Conservation (phyloP, 164 flowering plant genomes). For the Buxus sempervirens region DNA sequence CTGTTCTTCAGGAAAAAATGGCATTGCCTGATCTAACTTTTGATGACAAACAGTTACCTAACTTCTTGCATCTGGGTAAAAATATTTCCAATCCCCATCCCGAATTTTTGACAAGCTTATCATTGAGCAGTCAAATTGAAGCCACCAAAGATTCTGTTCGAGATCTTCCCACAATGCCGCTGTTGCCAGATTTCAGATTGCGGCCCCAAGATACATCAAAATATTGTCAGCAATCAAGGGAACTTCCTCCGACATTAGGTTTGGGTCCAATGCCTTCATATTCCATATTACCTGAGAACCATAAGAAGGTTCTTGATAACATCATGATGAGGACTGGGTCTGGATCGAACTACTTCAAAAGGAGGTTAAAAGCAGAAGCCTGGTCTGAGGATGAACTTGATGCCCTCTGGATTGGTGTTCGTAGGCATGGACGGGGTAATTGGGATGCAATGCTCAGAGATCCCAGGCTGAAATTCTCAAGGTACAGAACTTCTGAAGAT, state of each 20-base stretch:
- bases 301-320: conserved; percentile 85
- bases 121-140: conserved; percentile 55
- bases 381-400: conserved; percentile 99
- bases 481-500: conserved; percentile 60
- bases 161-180: conserved; percentile 53
- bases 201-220: conserved; percentile 39
- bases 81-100: conserved; percentile 36
- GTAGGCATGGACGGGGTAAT: conserved; percentile 89
- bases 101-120: conserved; percentile 59
- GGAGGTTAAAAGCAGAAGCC: conserved; percentile 53
- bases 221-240: conserved; percentile 44
- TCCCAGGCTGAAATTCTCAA: conserved; percentile 74
- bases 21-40: conserved; percentile 47
- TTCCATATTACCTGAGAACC: conserved; percentile 76
- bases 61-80: conserved; percentile 43
- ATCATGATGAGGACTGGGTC: conserved; percentile 82
- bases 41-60: conserved; percentile 47
- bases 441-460: conserved; percentile 88
- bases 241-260: conserved; percentile 47
- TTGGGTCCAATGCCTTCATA: conserved; percentile 53
- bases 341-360: conserved; percentile 49
- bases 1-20: conserved; percentile 56
- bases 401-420: conserved; percentile 95
- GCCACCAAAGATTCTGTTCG: conserved; percentile 28
- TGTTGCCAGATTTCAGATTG: conserved; percentile 61